These are phyloP conservation scores for Nannizziopsis barbatae DNA, from an alignment of 2,329 filamentous ascomycete genomes.

Conservation along the genomic window DNA sequence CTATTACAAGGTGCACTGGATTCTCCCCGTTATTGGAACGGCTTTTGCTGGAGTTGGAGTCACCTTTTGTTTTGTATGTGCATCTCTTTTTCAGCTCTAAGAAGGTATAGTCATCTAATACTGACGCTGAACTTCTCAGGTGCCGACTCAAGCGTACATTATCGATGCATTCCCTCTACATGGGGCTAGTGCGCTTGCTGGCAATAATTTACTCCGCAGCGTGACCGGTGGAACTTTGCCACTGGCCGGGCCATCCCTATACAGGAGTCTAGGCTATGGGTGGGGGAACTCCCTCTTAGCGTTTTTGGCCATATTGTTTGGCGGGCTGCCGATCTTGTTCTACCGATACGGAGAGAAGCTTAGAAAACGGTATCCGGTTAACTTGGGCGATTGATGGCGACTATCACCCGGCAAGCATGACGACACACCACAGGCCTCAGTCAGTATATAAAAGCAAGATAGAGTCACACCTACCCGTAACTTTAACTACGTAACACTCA, in stretches of 20 bases:
- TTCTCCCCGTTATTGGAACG: slow-evolving; percentile 36
- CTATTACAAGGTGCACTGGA: slow-evolving; percentile 45
- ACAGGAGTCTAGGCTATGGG: slow-evolving; percentile 25
- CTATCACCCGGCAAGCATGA: too few relatives aligned
- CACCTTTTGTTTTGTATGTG: not conserved
- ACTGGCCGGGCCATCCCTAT: slow-evolving; percentile 36
- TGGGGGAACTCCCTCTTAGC: slow-evolving; percentile 35
- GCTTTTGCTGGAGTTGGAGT: slow-evolving; percentile 12
- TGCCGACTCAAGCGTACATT: slow-evolving; percentile 40
- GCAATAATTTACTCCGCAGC: slow-evolving; percentile 36
- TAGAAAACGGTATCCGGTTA: too few relatives aligned
- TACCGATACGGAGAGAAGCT: not conserved
- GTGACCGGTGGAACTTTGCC: slow-evolving; percentile 42
- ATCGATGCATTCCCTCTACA: slow-evolving; percentile 44
- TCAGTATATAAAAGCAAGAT: too few relatives aligned
- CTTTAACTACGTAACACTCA: too few relatives aligned
- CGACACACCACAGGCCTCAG: too few relatives aligned
- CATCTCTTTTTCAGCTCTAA: not conserved
- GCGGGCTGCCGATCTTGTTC: not conserved
- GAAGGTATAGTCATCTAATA: not conserved
- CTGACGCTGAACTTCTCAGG: not conserved
- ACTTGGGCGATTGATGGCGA: too few relatives aligned
- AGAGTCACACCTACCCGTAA: too few relatives aligned
- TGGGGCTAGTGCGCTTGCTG: slow-evolving; percentile 39
- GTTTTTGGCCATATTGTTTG: slow-evolving; percentile 20